phyloP scores from a whole-genome alignment of 805 yeast genomes.

The Barnettozyma sp. region DNA sequence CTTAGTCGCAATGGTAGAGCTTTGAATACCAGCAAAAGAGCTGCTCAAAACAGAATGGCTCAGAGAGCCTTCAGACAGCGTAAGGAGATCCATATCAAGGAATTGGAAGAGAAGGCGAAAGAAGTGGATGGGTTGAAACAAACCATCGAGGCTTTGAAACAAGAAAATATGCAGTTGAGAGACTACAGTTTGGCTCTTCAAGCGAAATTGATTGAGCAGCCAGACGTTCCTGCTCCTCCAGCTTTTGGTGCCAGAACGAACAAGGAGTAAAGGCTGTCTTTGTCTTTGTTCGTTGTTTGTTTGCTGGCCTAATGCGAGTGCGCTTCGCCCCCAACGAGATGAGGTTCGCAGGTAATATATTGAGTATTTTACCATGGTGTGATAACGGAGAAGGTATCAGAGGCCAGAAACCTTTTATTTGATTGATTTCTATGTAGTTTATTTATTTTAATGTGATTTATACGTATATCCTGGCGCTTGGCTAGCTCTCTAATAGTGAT shows the following conservation, averaged over 20 bases:
- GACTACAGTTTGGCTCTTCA: conserved; percentile 68
- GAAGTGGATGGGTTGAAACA: conserved; percentile 57
- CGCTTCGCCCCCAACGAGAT: too few relatives aligned
- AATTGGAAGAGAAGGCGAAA: conserved; percentile 63
- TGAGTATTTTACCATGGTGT: too few relatives aligned
- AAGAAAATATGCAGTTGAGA: conserved; percentile 65
- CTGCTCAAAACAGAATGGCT: conserved; percentile 87
- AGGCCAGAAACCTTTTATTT: too few relatives aligned
- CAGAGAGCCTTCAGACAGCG: conserved; percentile 87
- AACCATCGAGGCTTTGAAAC: conserved; percentile 57
- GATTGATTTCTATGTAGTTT: too few relatives aligned
- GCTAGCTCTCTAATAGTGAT: too few relatives aligned
- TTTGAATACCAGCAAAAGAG: conserved; percentile 67
- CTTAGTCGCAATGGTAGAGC: conserved; percentile 27
- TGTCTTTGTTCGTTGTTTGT: too few relatives aligned
- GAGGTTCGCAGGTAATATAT: too few relatives aligned
- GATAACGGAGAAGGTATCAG: too few relatives aligned
- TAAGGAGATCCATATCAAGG: conserved; percentile 74
- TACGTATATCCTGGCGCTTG: too few relatives aligned
- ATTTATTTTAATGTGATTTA: too few relatives aligned
- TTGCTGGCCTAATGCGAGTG: too few relatives aligned
- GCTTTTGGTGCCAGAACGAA: conserved; percentile 19
- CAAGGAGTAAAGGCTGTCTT: conserved; percentile 8
- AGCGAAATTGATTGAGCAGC: conserved; percentile 49
- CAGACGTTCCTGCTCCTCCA: conserved; percentile 38